Evolutionary conservation across 2,329 filamentous ascomycete species (phyloP), one percentile per base, ranked within the genome.

Genomic region (Ceratocystis alfenasii): DNA sequence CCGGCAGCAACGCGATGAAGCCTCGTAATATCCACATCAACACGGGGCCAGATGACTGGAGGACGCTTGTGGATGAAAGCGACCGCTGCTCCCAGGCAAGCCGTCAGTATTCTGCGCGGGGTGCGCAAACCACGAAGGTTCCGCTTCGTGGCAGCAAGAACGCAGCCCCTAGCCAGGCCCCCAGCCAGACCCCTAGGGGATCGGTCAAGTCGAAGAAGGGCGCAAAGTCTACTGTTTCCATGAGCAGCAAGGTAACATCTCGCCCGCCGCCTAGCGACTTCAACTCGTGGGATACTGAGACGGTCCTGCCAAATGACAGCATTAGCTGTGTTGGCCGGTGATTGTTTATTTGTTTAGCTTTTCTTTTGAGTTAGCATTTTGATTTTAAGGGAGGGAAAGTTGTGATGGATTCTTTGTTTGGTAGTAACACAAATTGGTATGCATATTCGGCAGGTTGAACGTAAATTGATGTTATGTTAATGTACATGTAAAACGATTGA

Each of bases 301-400:
- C 81, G 70, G 75, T 86, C 45, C 81, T 79, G 55, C 83, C 83
- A 1, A 81, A 79, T 70, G 83, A 86, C 71, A 86, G 83, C 70
- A 83, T 86, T 66, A 85, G 82, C 71, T 83, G 81, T 69, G 77
- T 85, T n/a, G 83, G 82, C 25, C 77, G 64, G 45, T 66, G 44
- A 60, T 53, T 53, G 3, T 10, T 12, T 28, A 15, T 10, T 25
- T 10, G 22, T n/a, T 15, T 50, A 12, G 25, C 17, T 8, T 5
- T 65, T 61, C 3, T 22, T 33, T 33, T 33, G 30, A 33, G 28
- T 30, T 30, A 30, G 28, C 28, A 30, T 6, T 65, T 41, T 17
- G 41, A 20, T 30, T n/a, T 45, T 59, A 15, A 41, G 22, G 7
- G 22, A 25, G 22, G n/a, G 48, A 20, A 53, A 17, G n/a, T 53